Evolutionary conservation across 345 rosid genomes (phyloP).

Genomic region (Hibiscus tridactylites): DNA sequence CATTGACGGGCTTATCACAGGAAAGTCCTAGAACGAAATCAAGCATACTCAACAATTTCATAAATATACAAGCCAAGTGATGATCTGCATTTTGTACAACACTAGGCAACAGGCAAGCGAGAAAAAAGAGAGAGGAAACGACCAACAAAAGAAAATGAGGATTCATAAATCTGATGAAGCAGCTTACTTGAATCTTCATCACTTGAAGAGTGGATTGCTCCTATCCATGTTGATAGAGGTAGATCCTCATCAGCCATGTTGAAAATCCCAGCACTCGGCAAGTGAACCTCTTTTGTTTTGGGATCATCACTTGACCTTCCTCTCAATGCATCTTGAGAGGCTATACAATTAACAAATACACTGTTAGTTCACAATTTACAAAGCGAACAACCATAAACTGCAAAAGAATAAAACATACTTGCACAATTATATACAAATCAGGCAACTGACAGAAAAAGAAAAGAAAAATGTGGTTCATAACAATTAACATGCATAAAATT

Average conservation of each 20-base stretch:
- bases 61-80: neutral
- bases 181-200: slow-evolving; percentile 28
- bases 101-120: neutral
- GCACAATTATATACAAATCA: neutral
- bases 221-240: slow-evolving; percentile 52
- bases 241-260: slow-evolving; percentile 38
- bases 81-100: neutral
- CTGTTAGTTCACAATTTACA: neutral
- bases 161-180: neutral
- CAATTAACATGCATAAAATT: neutral
- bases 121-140: neutral
- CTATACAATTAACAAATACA: slow-evolving; percentile 19
- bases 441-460: neutral
- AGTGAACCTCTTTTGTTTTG: slow-evolving; percentile 20
- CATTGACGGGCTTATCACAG: slow-evolving; percentile 14
- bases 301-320: slow-evolving; percentile 13
- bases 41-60: neutral
- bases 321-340: slow-evolving; percentile 10
- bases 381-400: slow-evolving; percentile 1
- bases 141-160: neutral
- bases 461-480: neutral
- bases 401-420: neutral
- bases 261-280: slow-evolving; percentile 12
- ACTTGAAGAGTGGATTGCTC: slow-evolving; percentile 25
- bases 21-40: slow-evolving; percentile 17